A percentile compares a stretch with the other conserved stretches of the same genome.
Conservation (phyloP, 2,329 filamentous ascomycete species). For the Ophiocordyceps camponoti-leonardi region DNA sequence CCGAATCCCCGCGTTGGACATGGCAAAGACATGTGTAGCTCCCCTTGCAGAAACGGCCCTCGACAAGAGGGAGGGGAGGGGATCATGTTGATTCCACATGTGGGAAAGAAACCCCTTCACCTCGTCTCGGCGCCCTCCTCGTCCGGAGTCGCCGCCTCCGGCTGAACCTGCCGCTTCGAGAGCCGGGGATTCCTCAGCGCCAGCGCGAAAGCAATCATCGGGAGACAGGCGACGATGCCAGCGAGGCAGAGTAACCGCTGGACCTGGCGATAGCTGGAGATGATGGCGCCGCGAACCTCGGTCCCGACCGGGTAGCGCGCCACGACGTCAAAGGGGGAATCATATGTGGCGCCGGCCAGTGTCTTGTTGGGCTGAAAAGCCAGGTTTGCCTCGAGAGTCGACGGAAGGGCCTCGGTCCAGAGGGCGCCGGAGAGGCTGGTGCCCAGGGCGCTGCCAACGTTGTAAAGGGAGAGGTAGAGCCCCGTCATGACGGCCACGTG, state of each 20-base stretch:
- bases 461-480: slow-evolving; percentile 22
- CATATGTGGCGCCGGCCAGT: slow-evolving; percentile 18
- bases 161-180: slow-evolving; percentile 16
- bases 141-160: slow-evolving; percentile 3
- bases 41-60: too few species aligned
- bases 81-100: too few species aligned
- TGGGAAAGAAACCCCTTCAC: background rate
- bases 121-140: background rate
- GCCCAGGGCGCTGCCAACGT: slow-evolving; percentile 22
- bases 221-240: slow-evolving; percentile 26
- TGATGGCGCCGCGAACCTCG: slow-evolving; percentile 23
- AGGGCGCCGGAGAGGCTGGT: slow-evolving; percentile 22
- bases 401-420: slow-evolving; percentile 22
- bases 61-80: background rate
- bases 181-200: slow-evolving; percentile 24
- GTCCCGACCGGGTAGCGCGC: slow-evolving; percentile 22
- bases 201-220: slow-evolving; percentile 26
- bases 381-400: slow-evolving; percentile 13
- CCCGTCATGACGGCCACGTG: slow-evolving; percentile 21
- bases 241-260: slow-evolving; percentile 26
- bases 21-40: too few species aligned
- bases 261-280: slow-evolving; percentile 24
- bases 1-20: too few species aligned
- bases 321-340: slow-evolving; percentile 17
- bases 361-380: slow-evolving; percentile 16